Percentiles rank a stretch among this genome's conserved stretches.
Evolutionary conservation across 805 yeast species (phyloP).

Genomic region (Zygoascus tannicola): DNA sequence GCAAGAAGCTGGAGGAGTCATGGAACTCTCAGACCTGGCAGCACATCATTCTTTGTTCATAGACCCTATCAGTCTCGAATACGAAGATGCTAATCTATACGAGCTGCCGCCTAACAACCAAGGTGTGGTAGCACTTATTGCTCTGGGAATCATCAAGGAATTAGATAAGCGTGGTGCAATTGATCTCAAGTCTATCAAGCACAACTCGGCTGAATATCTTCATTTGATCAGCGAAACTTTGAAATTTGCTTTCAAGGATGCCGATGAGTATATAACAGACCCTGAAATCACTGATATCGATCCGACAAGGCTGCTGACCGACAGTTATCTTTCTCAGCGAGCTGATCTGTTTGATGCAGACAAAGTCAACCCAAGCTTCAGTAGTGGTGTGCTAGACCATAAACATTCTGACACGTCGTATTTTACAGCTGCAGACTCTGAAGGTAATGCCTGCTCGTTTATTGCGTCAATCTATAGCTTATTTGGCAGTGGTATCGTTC

Average conservation of each 20-base stretch:
- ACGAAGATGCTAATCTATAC: conserved; percentile 48
- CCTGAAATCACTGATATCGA: conserved; percentile 31
- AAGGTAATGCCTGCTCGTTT: conserved; percentile 75
- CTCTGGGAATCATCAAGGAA: conserved; percentile 55
- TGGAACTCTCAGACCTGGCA: conserved; percentile 47
- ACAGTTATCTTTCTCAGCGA: conserved; percentile 42
- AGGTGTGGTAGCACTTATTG: conserved; percentile 64
- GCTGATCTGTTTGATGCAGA: conserved; percentile 37
- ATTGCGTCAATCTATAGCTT: conserved; percentile 63
- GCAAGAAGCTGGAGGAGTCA: conserved; percentile 43
- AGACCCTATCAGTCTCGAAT: conserved; percentile 48
- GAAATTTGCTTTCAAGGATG: conserved; percentile 64
- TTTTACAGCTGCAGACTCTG: conserved; percentile 51
- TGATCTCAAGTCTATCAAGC: conserved; percentile 35
- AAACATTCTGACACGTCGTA: conserved; percentile 63
- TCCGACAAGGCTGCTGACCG: conserved; percentile 37
- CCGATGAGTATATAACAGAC: conserved; percentile 66
- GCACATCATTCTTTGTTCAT: conserved; percentile 53
- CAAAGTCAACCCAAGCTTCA: conserved; percentile 35
- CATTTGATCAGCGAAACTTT: conserved; percentile 63
- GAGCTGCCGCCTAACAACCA: conserved; percentile 84
- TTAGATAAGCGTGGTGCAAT: conserved; percentile 38
- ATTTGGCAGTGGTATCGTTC: conserved; percentile 65
- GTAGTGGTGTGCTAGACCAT: conserved; percentile 41
- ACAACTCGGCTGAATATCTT: conserved; percentile 62